phyloP scores from a whole-genome alignment of 2,329 filamentous ascomycete species.

The Curvularia sp. region DNA sequence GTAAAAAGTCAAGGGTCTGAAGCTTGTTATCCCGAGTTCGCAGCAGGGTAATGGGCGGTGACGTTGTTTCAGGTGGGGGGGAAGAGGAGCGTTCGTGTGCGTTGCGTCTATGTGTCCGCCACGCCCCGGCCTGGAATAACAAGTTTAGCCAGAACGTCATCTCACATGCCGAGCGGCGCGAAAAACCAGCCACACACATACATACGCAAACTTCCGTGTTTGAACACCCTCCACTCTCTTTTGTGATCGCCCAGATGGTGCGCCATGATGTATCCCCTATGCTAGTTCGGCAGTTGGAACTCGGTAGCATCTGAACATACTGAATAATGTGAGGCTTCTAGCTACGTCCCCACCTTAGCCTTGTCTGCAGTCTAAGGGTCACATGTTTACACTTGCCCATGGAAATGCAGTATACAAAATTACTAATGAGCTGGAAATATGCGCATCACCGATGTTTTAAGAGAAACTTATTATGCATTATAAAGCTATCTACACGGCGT shows the following conservation, averaged over 20 bases:
- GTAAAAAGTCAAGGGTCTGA: conserved; percentile 12
- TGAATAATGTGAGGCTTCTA: not conserved
- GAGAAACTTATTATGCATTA: conserved; percentile 12
- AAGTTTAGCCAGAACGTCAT: conserved; percentile 23
- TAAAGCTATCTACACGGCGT: not conserved
- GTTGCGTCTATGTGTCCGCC: not conserved
- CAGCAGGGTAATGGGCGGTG: conserved; percentile 11
- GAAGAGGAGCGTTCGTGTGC: not conserved
- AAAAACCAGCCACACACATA: conserved; percentile 1
- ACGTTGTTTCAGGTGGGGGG: conserved; percentile 10
- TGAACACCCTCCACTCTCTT: not conserved
- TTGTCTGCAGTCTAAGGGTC: not conserved
- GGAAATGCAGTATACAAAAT: not conserved
- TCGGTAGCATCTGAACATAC: not conserved
- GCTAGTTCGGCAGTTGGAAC: not conserved
- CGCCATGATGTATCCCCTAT: not conserved
- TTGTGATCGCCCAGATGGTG: not conserved
- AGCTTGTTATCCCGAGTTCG: conserved; percentile 5
- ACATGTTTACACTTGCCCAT: not conserved
- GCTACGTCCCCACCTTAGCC: not conserved
- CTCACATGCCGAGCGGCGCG: not conserved
- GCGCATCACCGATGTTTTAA: not conserved
- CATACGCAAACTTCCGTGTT: not conserved
- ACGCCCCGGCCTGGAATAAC: conserved; percentile 8
- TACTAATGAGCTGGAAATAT: not conserved